A percentile compares a stretch with the other conserved stretches of the same genome.
Conservation (phyloP, 2,329 filamentous ascomycete genomes). For the Aspergillus hortae region DNA sequence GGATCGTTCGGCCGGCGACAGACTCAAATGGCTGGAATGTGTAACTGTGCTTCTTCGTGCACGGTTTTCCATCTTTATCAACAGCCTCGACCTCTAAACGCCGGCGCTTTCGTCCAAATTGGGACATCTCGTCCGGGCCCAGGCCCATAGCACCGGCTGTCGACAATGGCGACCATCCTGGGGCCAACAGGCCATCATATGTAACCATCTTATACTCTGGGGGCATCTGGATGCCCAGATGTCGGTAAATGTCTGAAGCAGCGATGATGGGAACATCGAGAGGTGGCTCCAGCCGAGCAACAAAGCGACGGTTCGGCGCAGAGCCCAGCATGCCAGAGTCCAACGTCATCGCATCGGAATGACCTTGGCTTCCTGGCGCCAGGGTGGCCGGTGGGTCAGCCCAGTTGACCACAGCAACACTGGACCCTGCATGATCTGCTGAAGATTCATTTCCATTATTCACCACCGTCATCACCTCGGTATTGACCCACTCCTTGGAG, state of each 20-base stretch:
- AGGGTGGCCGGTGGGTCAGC: conserved; percentile 37
- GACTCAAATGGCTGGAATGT: conserved; percentile 42
- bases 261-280: conserved; percentile 41
- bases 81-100: conserved; percentile 30
- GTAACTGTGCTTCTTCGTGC: conserved; percentile 38
- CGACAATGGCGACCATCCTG: conserved; percentile 23
- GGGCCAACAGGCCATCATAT: conserved; percentile 38
- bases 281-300: conserved; percentile 40
- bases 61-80: conserved; percentile 26
- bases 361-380: conserved; percentile 27
- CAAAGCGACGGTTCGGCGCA: conserved; percentile 42
- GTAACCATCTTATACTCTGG: conserved; percentile 38
- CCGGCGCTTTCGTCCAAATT: conserved; percentile 29
- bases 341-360: conserved; percentile 34
- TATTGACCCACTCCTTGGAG: conserved; percentile 42
- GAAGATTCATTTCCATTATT: conserved; percentile 23
- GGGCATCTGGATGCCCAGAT: conserved; percentile 37
- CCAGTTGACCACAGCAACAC: conserved; percentile 34
- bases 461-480: conserved; percentile 30
- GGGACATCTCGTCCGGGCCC: conserved; percentile 24
- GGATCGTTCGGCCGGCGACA: conserved; percentile 38
- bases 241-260: conserved; percentile 40
- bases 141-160: conserved; percentile 20
- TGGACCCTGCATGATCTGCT: conserved; percentile 20
- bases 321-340: conserved; percentile 35